Conservation (phyloP, 2,329 filamentous ascomycete species). For the Botrytis medusae region DNA sequence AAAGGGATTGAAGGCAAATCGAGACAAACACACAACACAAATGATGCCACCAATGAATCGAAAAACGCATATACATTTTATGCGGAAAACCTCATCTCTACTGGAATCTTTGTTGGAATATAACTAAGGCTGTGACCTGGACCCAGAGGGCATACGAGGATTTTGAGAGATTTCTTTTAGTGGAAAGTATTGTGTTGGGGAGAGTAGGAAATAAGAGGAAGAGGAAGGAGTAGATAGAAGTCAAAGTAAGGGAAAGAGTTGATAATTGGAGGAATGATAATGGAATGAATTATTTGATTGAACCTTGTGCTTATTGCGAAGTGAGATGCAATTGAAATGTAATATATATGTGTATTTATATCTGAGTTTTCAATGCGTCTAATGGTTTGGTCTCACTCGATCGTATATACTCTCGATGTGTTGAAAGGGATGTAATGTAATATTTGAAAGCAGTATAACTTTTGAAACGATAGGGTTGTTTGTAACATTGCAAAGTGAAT, state of each 20-base stretch:
- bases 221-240: not conserved
- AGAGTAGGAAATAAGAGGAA: no score
- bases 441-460: not conserved
- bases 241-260: no score
- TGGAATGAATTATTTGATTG: not conserved
- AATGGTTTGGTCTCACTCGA: not conserved
- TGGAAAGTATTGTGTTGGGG: not conserved
- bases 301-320: not conserved
- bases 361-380: not conserved
- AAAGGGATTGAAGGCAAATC: not conserved
- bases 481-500: not conserved
- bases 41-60: not conserved
- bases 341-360: not conserved
- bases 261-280: not conserved
- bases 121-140: slow-evolving; percentile 12
- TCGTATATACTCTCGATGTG: not conserved
- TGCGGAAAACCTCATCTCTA: slow-evolving; percentile 3
- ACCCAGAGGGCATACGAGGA: slow-evolving; percentile 1
- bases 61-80: slow-evolving; percentile 7
- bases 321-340: not conserved
- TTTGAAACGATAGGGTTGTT: not conserved
- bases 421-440: not conserved
- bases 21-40: not conserved
- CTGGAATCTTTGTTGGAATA: slow-evolving; percentile 5
- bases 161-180: not conserved